Base-by-base conservation (phyloP, 2,329 filamentous ascomycete species). In the Penicillium occitanis region DNA sequence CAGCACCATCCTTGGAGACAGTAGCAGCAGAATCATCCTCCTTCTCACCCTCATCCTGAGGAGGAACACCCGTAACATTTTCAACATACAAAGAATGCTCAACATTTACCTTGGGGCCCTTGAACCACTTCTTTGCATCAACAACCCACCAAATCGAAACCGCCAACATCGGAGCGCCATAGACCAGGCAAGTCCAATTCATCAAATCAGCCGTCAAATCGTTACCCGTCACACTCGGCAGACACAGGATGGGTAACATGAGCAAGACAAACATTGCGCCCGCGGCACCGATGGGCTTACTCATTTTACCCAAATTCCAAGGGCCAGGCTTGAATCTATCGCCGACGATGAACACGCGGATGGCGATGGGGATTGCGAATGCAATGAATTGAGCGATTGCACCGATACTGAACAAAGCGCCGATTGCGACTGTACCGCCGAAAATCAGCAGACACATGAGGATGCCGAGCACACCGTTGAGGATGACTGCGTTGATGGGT, bases 171-270 rank as follows among this genome's bases (percentile, higher is more conserved):
- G 87, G 85, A 2, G 79, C 87, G 5, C 87, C 88, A 75, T 88
- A 90, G 8, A 90, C 87, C 28, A 90, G 78, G 69, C 81, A 85
- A 1, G 88, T 90, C 86, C 88, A 91, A 72, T 91, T 91, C 88
- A 91, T 90, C 6, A 78, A 71, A 17, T 80, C 73, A 1, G 75
- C 73, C 2, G 75, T 83, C 61, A 91, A 73, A 70, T 89, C 79
- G 0, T 74, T 76, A 1, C 87, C 88, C 1, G 81, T 86, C 5
- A 82, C 79, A 58, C 82, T 83, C 0, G 89, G 89, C 58, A 91
- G 81, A 73, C 88, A 90, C 53, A 91, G 79, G 48, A 91, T 87
- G 0, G 89, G 89, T 61, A 91, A 79, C 86, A 91, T 91, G 28
- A 91, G 78, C 4, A 83, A 68, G 1, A 90, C 87, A 73, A 91